phyloP scores from a whole-genome alignment of 441 rosid species.

The Adansonia grandidieri region DNA sequence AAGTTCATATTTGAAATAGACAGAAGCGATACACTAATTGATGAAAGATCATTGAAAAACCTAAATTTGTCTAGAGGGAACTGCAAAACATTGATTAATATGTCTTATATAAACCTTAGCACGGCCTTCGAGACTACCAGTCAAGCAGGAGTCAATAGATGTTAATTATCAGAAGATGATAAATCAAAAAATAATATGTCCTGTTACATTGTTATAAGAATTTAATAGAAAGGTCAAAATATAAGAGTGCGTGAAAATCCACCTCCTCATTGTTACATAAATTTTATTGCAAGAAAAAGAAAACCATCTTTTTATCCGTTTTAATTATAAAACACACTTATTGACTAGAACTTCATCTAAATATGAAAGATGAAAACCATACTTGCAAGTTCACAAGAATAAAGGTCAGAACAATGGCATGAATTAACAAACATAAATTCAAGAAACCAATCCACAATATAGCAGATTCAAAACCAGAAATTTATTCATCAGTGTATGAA shows the following conservation, averaged over 20 bases:
- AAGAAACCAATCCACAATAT: not conserved
- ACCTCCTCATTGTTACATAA: not conserved
- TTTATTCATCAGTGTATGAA: not conserved
- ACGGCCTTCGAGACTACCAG: not conserved
- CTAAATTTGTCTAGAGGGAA: not conserved
- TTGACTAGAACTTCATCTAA: not conserved
- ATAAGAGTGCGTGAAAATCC: not conserved
- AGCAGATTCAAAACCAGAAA: not conserved
- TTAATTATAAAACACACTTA: conserved; percentile 7
- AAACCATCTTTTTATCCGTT: not conserved
- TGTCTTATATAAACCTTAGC: not conserved
- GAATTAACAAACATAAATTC: not conserved
- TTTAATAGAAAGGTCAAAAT: not conserved
- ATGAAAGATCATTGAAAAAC: conserved; percentile 11
- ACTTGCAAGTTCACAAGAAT: not conserved
- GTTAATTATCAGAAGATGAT: not conserved
- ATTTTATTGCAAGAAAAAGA: conserved; percentile 1
- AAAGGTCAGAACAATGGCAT: conserved; percentile 2
- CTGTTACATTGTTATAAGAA: not conserved
- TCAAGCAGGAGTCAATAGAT: not conserved
- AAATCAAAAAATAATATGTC: not conserved
- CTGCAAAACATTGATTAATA: not conserved
- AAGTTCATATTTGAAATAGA: not conserved
- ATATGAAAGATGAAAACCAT: not conserved
- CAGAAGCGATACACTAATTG: not conserved